phyloP scores from a whole-genome alignment of 805 yeast genomes.

The Kodamaea nitidulidarum region DNA sequence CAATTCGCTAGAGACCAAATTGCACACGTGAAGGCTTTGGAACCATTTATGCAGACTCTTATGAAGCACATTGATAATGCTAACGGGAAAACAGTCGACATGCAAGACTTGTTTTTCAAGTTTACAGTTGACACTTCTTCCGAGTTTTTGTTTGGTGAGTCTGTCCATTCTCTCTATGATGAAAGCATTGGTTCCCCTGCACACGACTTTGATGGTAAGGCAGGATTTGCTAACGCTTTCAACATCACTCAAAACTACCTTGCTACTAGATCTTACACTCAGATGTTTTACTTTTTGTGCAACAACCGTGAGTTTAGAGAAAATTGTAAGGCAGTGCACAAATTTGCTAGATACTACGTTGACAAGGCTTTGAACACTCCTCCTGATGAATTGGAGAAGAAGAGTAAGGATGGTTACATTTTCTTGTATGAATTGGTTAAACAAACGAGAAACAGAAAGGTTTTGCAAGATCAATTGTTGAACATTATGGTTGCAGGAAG shows the following conservation, averaged over 20 bases:
- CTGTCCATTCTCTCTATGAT: constrained; percentile 27
- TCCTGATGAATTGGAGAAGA: constrained; percentile 15
- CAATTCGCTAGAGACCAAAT: constrained; percentile 26
- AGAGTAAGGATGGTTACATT: constrained; percentile 18
- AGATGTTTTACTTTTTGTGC: constrained; percentile 17
- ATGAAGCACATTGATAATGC: constrained; percentile 13
- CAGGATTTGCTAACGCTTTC: constrained; percentile 33
- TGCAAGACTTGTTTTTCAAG: constrained; percentile 31
- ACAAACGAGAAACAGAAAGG: constrained; percentile 22
- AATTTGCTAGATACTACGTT: constrained; percentile 20
- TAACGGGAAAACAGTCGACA: constrained; percentile 27
- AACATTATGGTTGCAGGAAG: constrained; percentile 29
- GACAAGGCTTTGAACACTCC: constrained; percentile 13
- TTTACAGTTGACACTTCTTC: constrained; percentile 40
- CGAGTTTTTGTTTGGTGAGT: constrained; percentile 41
- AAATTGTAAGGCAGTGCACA: constrained; percentile 28
- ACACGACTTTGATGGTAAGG: constrained; percentile 18
- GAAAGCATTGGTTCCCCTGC: constrained; percentile 14
- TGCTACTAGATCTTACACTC: constrained; percentile 32
- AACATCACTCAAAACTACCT: constrained; percentile 30
- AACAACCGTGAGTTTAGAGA: constrained; percentile 26
- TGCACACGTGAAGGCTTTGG: constrained; percentile 23
- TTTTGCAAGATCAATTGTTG: constrained; percentile 25
- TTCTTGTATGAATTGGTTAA: constrained; percentile 27
- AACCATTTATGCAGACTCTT: constrained; percentile 20